Evolutionary conservation across 352 stramenopile species (phyloP), one percentile per base, ranked within the genome.

Genomic region (Phytopythium delawarense): DNA sequence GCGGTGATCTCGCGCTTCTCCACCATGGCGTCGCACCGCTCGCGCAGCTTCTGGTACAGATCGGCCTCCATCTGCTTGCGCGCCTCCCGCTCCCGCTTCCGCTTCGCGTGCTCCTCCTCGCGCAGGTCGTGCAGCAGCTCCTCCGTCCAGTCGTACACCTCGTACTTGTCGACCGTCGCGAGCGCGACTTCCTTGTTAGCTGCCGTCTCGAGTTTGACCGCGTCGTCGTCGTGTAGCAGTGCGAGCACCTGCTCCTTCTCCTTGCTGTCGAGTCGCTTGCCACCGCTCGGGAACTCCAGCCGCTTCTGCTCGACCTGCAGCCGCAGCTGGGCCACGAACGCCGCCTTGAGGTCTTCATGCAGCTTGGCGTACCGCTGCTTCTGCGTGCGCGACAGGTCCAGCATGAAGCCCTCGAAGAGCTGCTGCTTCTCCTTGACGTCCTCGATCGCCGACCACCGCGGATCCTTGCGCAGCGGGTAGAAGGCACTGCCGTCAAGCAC

Each of bases 111-210:
- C 34, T 88, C 71, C 57, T 88, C 57, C n/a, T 83, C 71, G 25
- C 75, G 75, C 0, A 76, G 60, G 25, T 72, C 67, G 11, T 72
- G 65, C 37, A 91, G 25, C 18, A 82, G 72, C 16, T 75, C 65
- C 50, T 92, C 79, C 4, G 71, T 69, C 79, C 80, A 89, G 45
- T 87, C 67, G 57, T 87, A 91, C n/a, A 92, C 70, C 32, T 85
- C 72, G 46, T 84, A 67, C 44, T 80, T 75, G 25, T 87, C 72
- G 4, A 82, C 59, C 25, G 67, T 69, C 37, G 58, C 56, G 42
- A 74, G 71, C 13, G 53, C 70, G 2, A 72, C 66, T 34, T 67
- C 66, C 12, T n/a, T 70, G 35, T 42, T 63, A 12, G 3, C 20
- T 12, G 28, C 18, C 7, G 65, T 23, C 35, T 58, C 56, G 2